Conservation (phyloP, 352 stramenopile genomes). For the Thalassiosira hispida region DNA sequence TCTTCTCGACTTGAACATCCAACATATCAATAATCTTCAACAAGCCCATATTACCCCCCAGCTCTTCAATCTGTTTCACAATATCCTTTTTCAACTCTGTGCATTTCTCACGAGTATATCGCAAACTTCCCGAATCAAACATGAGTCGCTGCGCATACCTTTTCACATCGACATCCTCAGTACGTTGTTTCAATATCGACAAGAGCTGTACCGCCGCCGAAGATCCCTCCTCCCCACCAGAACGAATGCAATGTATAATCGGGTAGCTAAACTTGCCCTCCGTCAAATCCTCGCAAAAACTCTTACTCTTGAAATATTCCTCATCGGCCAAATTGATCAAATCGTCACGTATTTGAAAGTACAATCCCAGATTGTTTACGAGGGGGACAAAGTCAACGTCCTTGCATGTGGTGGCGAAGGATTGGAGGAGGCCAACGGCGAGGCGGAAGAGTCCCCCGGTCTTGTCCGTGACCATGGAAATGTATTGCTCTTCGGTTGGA, state of each 20-base stretch:
- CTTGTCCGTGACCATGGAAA: constrained; percentile 95
- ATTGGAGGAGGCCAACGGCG: constrained; percentile 93
- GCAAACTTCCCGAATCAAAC: constrained; percentile 73
- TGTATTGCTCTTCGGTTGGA: constrained; percentile 84
- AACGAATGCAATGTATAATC: constrained; percentile 79
- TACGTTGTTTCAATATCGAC: constrained; percentile 96
- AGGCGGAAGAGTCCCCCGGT: constrained; percentile 96
- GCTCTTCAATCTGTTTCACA: constrained; percentile 62
- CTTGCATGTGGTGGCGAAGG: constrained; percentile 66
- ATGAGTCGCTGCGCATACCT: constrained; percentile 88
- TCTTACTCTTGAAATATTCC: constrained; percentile 97
- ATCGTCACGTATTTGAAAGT: constrained; percentile 98
- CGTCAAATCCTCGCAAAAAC: constrained; percentile 96
- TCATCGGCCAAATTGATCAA: constrained; percentile 96
- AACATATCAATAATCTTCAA: constrained; percentile 73
- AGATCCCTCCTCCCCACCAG: not conserved
- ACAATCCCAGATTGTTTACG: constrained; percentile 93
- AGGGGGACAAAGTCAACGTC: constrained; percentile 87
- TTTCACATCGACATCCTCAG: constrained; percentile 94
- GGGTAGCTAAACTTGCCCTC: constrained; percentile 96
- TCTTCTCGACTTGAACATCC: constrained; percentile 77
- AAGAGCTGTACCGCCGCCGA: constrained; percentile 88
- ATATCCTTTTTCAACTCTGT: constrained; percentile 67
- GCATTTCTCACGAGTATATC: constrained; percentile 78
- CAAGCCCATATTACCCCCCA: constrained; percentile 79